Percentiles rank a stretch among this genome's conserved stretches.
These are phyloP conservation scores for Orbilia blumenaviensis DNA, from an alignment of 2,329 filamentous ascomycete genomes.

Conservation along the genomic window DNA sequence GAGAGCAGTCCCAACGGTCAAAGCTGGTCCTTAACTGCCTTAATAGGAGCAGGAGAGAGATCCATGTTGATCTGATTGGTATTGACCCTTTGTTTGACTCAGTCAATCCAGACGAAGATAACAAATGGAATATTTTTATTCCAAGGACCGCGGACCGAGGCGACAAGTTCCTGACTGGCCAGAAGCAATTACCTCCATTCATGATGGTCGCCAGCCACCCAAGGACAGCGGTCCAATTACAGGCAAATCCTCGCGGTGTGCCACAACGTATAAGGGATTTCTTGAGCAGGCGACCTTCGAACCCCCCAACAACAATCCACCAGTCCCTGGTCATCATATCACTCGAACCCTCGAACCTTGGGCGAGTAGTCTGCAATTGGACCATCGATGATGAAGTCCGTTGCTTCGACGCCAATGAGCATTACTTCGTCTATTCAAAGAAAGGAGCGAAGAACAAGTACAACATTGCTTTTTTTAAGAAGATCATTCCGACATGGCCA, in stretches of 20 bases:
- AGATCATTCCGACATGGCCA: constrained; percentile 42
- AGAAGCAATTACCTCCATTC: constrained; percentile 29
- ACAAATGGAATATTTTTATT: constrained; percentile 51
- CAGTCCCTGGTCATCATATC: constrained; percentile 38
- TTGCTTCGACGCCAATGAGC: constrained; percentile 35
- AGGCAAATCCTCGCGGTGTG: constrained; percentile 41
- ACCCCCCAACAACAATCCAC: constrained; percentile 22
- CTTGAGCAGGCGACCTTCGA: constrained; percentile 9
- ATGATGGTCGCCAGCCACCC: constrained; percentile 51
- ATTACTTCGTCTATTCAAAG: constrained; percentile 49
- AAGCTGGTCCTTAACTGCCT: constrained; percentile 38
- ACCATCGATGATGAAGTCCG: constrained; percentile 46
- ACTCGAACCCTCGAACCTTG: constrained; percentile 35
- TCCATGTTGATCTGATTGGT: constrained; percentile 16
- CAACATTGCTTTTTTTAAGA: constrained; percentile 37
- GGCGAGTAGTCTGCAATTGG: constrained; percentile 49
- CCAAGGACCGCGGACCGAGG: constrained; percentile 39
- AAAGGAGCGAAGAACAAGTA: constrained; percentile 44
- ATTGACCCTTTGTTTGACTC: constrained; percentile 42
- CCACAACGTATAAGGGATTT: constrained; percentile 36
- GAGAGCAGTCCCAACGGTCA: constrained; percentile 28
- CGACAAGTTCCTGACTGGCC: constrained; percentile 43
- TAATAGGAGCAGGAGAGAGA: constrained; percentile 16
- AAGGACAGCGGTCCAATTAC: constrained; percentile 22
- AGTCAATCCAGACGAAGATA: constrained; percentile 31